Evolutionary conservation across 2,329 filamentous ascomycete genomes (phyloP), one percentile per base, ranked within the genome.

Genomic region (Pestalotiopsis sp.): DNA sequence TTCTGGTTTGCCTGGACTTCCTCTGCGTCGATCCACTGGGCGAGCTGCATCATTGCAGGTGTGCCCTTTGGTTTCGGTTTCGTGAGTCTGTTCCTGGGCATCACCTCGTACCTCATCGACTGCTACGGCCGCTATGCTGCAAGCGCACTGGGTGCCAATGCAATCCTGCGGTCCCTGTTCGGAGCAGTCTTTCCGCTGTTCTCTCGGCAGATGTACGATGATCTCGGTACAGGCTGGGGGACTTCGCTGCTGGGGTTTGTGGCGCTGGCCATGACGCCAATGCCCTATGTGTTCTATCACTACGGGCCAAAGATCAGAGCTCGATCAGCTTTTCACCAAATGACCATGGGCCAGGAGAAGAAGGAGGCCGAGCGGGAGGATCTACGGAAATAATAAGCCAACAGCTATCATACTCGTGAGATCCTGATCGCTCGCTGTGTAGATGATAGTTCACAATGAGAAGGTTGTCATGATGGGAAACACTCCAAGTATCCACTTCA

Each of bases 111-210:
- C 71, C 80, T 90, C 4, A 84, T 90, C 13, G 88, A 91, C 68
- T 82, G 84, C 0, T 90, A 85, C 72, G 80, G 81, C 1, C 73
- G 81, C 30, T 84, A 86, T 69, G 84, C 87, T 0, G 88, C 89
- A 35, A 82, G 80, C 9, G 89, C 86, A 0, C 82, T 89, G 2
- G 88, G 88, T 0, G 88, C 88, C 0, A 88, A 81, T 68, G 86
- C 85, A 0, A 81, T 90, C 1, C 74, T 90, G 10, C 78, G 87
- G 30, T 77, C 72, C 6, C 70, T 87, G 0, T 78, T 84, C 4
- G 87, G 86, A 10, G 86, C 83, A 0, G 76, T 87, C 20, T 74
- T 90, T 2, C 86, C 87, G 0, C 77, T 90, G 2, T 81, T 81
- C 7, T 86, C 84, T 0, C 75, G 83, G 11, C 73, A 75, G 11